Conservation (phyloP, 1,139 yeast species). For the Yamadazyma triangularis region DNA sequence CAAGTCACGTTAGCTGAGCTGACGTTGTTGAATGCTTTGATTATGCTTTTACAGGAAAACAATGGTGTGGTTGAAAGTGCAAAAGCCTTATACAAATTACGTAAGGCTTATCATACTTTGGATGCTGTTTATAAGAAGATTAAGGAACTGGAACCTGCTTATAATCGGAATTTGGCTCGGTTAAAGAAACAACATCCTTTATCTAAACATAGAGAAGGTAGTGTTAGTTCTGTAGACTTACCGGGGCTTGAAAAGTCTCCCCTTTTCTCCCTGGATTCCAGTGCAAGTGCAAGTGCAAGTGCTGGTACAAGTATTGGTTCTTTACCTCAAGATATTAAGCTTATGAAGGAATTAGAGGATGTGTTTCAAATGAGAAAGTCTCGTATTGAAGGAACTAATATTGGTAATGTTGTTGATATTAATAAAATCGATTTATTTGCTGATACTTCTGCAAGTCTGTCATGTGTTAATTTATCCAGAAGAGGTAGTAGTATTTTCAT, state of each 20-base stretch:
- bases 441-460: slow-evolving; percentile 11
- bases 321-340: slow-evolving; percentile 42
- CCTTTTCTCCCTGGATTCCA: too few species aligned
- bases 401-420: slow-evolving; percentile 19
- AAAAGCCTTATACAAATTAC: slow-evolving; percentile 77
- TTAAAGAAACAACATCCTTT: slow-evolving; percentile 24
- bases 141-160: slow-evolving; percentile 36
- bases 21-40: slow-evolving; percentile 76
- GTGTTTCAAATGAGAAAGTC: slow-evolving; percentile 59
- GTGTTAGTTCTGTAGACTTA: slow-evolving; percentile 38
- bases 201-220: too few species aligned
- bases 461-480: slow-evolving; percentile 16
- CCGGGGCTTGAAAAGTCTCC: too few species aligned
- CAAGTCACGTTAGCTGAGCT: slow-evolving; percentile 89
- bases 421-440: slow-evolving; percentile 19
- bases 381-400: slow-evolving; percentile 55
- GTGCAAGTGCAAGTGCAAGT: slow-evolving; percentile 9
- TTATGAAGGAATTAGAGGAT: slow-evolving; percentile 52
- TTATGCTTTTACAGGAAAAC: slow-evolving; percentile 49
- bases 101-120: slow-evolving; percentile 83
- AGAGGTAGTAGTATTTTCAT: slow-evolving; percentile 9
- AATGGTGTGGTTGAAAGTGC: slow-evolving; percentile 66
- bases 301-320: slow-evolving; percentile 18
- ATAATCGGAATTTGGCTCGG: slow-evolving; percentile 33
- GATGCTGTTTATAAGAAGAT: slow-evolving; percentile 66